phyloP scores from a whole-genome alignment of 2,329 filamentous ascomycete species.

The Aspergillus japonicus region DNA sequence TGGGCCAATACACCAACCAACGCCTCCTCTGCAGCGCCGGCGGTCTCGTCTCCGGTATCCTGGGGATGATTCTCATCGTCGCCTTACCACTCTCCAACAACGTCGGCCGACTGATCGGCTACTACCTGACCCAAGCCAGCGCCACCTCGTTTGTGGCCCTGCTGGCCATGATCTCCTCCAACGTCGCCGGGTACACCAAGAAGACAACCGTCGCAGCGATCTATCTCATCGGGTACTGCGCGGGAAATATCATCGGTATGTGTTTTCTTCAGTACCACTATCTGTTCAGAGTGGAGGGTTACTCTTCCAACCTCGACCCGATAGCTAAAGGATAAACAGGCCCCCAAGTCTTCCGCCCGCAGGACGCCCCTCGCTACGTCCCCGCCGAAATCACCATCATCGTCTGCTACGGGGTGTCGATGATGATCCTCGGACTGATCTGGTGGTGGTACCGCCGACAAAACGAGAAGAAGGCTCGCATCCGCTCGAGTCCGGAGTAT shows the following conservation, averaged over 20 bases:
- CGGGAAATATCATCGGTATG: constrained; percentile 57
- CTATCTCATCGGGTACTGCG: constrained; percentile 48
- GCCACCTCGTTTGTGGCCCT: constrained; percentile 64
- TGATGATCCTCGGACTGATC: constrained; percentile 60
- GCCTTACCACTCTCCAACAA: constrained; percentile 59
- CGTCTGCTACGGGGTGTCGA: constrained; percentile 55
- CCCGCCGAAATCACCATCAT: constrained; percentile 65
- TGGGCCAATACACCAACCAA: constrained; percentile 58
- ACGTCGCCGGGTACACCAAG: constrained; percentile 56
- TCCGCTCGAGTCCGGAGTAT: constrained; percentile 57
- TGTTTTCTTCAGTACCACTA: constrained; percentile 16
- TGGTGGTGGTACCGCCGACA: constrained; percentile 60
- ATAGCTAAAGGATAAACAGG: constrained; percentile 29
- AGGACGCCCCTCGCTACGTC: constrained; percentile 60
- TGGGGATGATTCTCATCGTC: constrained; percentile 65
- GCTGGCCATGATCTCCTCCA: constrained; percentile 62
- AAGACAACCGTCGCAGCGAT: constrained; percentile 54
- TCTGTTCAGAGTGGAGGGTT: too few relatives aligned
- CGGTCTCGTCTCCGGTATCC: constrained; percentile 54
- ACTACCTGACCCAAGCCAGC: constrained; percentile 63
- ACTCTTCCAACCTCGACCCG: background rate
- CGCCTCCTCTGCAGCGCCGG: constrained; percentile 57
- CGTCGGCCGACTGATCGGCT: constrained; percentile 60
- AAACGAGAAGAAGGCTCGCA: constrained; percentile 58
- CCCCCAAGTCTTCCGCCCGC: constrained; percentile 57